Percentiles rank a stretch among this genome's conserved stretches.
phyloP scores from a whole-genome alignment of 192 early-diverging fungal genomes.

The Dimargaris cristalligena region DNA sequence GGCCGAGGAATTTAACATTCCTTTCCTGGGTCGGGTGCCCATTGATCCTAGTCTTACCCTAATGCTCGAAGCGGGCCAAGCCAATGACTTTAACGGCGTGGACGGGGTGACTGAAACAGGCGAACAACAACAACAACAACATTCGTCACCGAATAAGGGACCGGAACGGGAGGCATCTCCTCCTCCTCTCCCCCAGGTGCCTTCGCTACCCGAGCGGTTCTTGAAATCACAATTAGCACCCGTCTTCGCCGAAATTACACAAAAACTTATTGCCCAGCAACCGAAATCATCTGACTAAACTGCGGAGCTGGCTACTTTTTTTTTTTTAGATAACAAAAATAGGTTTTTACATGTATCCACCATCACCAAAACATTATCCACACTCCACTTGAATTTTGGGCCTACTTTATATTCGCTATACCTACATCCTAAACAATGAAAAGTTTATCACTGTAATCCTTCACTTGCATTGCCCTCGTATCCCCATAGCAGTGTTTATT shows the following conservation, averaged over 20 bases:
- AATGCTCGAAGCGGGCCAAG: constrained; percentile 28
- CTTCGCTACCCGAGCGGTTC: not conserved
- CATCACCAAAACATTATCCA: not conserved
- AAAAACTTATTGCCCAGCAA: not conserved
- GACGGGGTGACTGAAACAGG: too few species aligned
- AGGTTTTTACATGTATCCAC: not conserved
- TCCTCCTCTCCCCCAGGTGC: not conserved
- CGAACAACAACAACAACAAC: too few species aligned
- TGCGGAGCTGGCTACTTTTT: too few species aligned
- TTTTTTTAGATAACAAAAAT: too few species aligned
- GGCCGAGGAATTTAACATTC: constrained; percentile 66
- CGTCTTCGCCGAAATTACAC: not conserved
- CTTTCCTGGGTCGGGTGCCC: constrained; percentile 80
- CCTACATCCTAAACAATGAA: too few species aligned
- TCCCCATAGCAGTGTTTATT: not conserved
- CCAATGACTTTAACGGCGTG: too few species aligned
- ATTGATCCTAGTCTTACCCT: constrained; percentile 70
- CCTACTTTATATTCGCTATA: not conserved
- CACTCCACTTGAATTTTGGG: not conserved
- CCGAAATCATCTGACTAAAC: not conserved
- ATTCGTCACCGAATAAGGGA: not conserved
- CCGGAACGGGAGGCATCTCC: not conserved
- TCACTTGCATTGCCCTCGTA: not conserved
- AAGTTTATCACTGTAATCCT: not conserved
- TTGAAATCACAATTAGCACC: not conserved